Evolutionary conservation across 768 basidiomycete species (phyloP).

Genomic region (Crucibulum laeve): DNA sequence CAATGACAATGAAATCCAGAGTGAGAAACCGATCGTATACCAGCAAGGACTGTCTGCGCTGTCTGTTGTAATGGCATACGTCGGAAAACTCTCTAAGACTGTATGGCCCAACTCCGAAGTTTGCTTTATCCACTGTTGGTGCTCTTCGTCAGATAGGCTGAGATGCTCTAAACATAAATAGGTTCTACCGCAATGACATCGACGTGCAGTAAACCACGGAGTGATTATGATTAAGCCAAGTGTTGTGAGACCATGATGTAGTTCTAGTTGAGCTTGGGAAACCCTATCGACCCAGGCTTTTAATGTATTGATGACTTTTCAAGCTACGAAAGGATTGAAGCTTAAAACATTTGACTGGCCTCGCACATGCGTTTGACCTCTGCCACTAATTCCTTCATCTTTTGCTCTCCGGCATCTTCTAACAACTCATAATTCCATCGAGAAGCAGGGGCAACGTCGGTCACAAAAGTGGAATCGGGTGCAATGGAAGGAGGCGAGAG

Average conservation of each 20-base stretch:
- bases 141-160: slow-evolving; percentile 2
- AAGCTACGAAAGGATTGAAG: too few species aligned
- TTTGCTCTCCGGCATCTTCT: slow-evolving; percentile 7
- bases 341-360: too few species aligned
- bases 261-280: too few species aligned
- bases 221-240: too few species aligned
- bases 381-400: slow-evolving; percentile 7
- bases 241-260: too few species aligned
- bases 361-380: slow-evolving; percentile 8
- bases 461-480: slow-evolving; percentile 8
- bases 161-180: too few species aligned
- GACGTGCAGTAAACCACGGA: too few species aligned
- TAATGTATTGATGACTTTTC: too few species aligned
- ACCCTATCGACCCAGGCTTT: too few species aligned
- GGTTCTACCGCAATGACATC: too few species aligned
- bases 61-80: slow-evolving; percentile 5
- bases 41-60: slow-evolving; percentile 7
- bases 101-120: slow-evolving; percentile 1
- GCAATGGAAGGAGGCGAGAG: slow-evolving; percentile 7
- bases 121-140: slow-evolving; percentile 1
- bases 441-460: slow-evolving; percentile 12
- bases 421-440: slow-evolving; percentile 14
- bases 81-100: slow-evolving; percentile 1
- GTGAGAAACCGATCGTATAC: slow-evolving; percentile 13
- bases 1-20: slow-evolving; percentile 13